phyloP scores from a whole-genome alignment of 306 rosid species.

The Phaseolus lunatus region DNA sequence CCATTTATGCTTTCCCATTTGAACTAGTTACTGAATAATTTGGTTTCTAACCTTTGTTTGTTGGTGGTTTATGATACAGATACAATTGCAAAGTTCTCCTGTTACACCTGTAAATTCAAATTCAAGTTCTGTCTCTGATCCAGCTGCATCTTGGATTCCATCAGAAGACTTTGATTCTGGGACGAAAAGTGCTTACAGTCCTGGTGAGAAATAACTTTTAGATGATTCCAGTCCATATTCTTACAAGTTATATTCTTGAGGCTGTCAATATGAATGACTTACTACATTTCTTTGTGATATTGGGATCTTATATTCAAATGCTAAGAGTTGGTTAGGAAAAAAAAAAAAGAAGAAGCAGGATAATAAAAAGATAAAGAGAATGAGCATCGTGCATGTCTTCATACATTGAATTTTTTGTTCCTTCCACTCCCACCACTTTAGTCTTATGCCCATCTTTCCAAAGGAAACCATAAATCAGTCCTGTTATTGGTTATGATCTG shows the following conservation, averaged over 20 bases:
- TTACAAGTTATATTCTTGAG: conserved; percentile 1
- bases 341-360: not conserved
- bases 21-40: conserved; percentile 42
- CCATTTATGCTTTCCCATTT: conserved; percentile 28
- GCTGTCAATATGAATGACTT: conserved; percentile 26
- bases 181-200: conserved; percentile 52
- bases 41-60: conserved; percentile 41
- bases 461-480: conserved; percentile 15
- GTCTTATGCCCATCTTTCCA: conserved; percentile 26
- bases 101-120: conserved; percentile 73
- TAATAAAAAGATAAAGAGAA: conserved; percentile 13
- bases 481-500: conserved; percentile 24
- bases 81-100: conserved; percentile 78
- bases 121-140: conserved; percentile 71
- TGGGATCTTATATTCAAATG: conserved; percentile 13
- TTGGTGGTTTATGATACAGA: conserved; percentile 54
- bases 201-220: conserved; percentile 56
- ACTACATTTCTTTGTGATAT: conserved; percentile 21
- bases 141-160: conserved; percentile 57
- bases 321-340: not conserved
- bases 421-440: not conserved
- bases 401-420: conserved; percentile 6
- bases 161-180: conserved; percentile 80
- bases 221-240: conserved; percentile 49
- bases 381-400: conserved; percentile 16